Evolutionary conservation across 2,329 filamentous ascomycete genomes (phyloP).

Genomic region (Curvularia verruculosa): DNA sequence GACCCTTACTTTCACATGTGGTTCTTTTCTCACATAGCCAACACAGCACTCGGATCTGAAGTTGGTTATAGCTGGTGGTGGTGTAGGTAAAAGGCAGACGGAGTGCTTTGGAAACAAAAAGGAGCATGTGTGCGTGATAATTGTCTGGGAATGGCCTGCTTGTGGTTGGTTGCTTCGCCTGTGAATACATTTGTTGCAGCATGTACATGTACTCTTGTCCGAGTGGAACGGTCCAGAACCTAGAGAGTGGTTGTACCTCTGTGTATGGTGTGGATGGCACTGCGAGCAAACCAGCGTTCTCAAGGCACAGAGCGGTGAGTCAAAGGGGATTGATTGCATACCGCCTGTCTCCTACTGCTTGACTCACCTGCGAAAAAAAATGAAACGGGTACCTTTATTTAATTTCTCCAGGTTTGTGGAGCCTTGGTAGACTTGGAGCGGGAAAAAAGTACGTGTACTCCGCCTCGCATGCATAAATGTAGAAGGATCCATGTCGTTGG

Average conservation of each 20-base stretch:
- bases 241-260: slow-evolving; percentile 1
- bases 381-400: slow-evolving; percentile 3
- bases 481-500: slow-evolving; percentile 13
- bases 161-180: slow-evolving; percentile 1
- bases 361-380: background rate
- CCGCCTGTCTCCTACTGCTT: background rate
- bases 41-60: too few species aligned
- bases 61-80: background rate
- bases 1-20: background rate
- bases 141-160: background rate
- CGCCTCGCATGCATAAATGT: slow-evolving; percentile 15
- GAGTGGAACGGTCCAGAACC: background rate
- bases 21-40: background rate
- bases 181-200: background rate
- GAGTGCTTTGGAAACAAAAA: background rate
- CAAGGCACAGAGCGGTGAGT: slow-evolving; percentile 3
- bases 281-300: background rate
- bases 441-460: slow-evolving; percentile 15
- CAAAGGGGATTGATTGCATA: slow-evolving; percentile 5
- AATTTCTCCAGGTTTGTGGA: slow-evolving; percentile 21
- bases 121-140: background rate
- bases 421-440: slow-evolving; percentile 12
- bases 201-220: background rate
- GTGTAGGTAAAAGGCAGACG: too few species aligned
- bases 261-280: slow-evolving; percentile 4